Percentiles rank a stretch among this genome's conserved stretches.
These are phyloP conservation scores for Aspergillus cavernicola DNA, from an alignment of 495 filamentous ascomycete genomes.

Conservation along the genomic window DNA sequence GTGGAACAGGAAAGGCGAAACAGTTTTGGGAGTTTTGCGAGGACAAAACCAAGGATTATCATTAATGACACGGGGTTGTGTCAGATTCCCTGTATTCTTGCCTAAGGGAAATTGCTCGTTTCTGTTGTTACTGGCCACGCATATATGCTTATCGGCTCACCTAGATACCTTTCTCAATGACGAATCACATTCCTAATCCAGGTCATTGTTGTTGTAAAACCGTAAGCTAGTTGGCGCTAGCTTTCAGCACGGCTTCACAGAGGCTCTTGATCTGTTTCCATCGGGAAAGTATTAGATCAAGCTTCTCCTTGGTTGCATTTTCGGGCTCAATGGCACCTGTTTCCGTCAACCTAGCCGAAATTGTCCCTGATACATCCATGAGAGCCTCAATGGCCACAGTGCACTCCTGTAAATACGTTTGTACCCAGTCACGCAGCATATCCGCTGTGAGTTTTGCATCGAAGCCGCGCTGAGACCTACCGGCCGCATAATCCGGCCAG, in stretches of 20 bases:
- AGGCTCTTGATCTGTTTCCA: conserved; percentile 43
- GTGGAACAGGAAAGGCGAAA: conserved; percentile 29
- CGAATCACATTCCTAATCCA: neutral
- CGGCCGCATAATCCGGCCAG: conserved; percentile 32
- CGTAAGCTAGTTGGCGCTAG: neutral
- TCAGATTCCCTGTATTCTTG: neutral
- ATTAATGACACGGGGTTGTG: neutral
- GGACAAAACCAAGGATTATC: conserved; percentile 15
- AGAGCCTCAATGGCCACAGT: conserved; percentile 17
- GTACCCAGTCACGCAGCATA: conserved; percentile 25
- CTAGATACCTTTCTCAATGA: neutral
- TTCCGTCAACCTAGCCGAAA: neutral
- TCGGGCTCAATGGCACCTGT: neutral
- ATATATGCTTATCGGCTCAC: neutral
- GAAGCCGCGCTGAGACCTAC: conserved; percentile 15
- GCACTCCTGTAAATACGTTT: conserved; percentile 21
- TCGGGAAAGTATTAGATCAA: conserved; percentile 28
- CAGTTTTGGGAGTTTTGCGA: conserved; percentile 39
- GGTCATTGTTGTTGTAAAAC: no score
- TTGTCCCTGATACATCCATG: neutral
- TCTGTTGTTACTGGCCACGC: neutral
- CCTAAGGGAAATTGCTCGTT: neutral
- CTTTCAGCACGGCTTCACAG: conserved; percentile 17
- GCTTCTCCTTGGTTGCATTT: conserved; percentile 15
- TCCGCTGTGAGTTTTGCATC: conserved; percentile 16